Base-by-base conservation (phyloP, 805 yeast genomes). In the Teunomyces atbi region DNA sequence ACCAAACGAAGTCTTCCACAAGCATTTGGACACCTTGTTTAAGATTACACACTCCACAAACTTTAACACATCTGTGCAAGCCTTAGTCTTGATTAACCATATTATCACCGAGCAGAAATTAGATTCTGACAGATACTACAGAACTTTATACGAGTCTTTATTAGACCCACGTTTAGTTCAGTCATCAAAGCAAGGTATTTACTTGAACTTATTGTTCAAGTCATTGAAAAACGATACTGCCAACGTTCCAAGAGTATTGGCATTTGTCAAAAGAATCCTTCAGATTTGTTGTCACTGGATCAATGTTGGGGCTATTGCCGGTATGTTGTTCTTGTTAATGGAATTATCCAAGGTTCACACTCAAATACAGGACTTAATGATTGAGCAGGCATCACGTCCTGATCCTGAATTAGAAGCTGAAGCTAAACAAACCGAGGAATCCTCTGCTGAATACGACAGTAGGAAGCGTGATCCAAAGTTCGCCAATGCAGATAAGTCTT, bases 141-240 rank as follows among this genome's bases (percentile, higher is more conserved):
- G 89, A 61, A 89, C 97, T 0, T 74, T 94, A 44, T 94, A 94
- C 64, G 98, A 92, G 67, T 83, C 95, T 10, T 73, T 94, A 52
- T 71, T 90, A 53, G 98, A 94, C 64, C 83, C 86, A 30, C 79
- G 98, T 61, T 73, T 94, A 50, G 80, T 85, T 13, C 74, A 75
- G n/a, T 86, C 97, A 0, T 88, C 98, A 1, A 94, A 94, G 64
- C 96, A 92, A 66, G 89, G 96, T 55, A 85, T 94, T 48, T 94
- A 90, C 64, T 73, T 94, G 69, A 91, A 92, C 62, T 73, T 94
- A 58, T 70, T 94, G 42, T 90, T 81, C 76, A 89, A 87, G 63
- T 81, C 97, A 0, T 71, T 94, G 66, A 87, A 86, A 61, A 75
- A 76, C 47, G 98, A 91, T 59, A 56, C 68, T 6, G 40, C 45